Base-by-base conservation (phyloP, 2,329 filamentous ascomycete genomes). In the Exophiala phaeomuriformis region DNA sequence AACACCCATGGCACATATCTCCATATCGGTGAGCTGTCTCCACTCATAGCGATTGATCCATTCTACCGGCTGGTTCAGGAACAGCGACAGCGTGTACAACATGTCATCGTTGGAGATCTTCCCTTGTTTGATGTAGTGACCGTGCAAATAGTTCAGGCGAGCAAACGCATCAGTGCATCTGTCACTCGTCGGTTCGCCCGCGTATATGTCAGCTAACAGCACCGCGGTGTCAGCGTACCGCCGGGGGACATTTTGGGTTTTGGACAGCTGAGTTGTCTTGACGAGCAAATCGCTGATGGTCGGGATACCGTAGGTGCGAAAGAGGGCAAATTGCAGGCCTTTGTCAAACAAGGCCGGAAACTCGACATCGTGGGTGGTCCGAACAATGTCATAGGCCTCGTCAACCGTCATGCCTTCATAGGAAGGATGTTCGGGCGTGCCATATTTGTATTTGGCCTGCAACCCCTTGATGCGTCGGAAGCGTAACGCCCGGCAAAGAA, bases 11-110 rank as follows among this genome's bases (percentile, higher is more conserved):
- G 82, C 83, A 57, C 81, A 84, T 2, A 59, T 67, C 67, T 90
- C 87, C 68, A 90, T 74, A 0, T 84, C 79, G 10, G 77, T 84
- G 27, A 88, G 66, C 3, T 70, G 37, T 1, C 87, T 78, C 86
- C 86, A 91, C 65, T 91, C 88, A 62, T 82, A 86, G 4, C 71
- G 70, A 3, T 75, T 66, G 32, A 86, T 77, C 74, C 85, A 89
- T 9, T 77, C 72, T 31, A 79, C 67, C 0, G 86, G 84, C 64
- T 89, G 82, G 0, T 77, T 71, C 12, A 85, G 76, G 64, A 88
- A 88, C 0, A 88, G 66, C 8, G 75, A 72, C 0, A 86, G 72
- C 0, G 83, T 86, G 66, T 84, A 85, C 0, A 86, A 71, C 72
- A 85, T 75, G 58, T 86, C 83, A 9, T 76, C 72, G 44, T 85